Evolutionary conservation across 768 basidiomycete genomes (phyloP), one percentile per base, ranked within the genome.

Genomic region (Neoboletus magnificus): DNA sequence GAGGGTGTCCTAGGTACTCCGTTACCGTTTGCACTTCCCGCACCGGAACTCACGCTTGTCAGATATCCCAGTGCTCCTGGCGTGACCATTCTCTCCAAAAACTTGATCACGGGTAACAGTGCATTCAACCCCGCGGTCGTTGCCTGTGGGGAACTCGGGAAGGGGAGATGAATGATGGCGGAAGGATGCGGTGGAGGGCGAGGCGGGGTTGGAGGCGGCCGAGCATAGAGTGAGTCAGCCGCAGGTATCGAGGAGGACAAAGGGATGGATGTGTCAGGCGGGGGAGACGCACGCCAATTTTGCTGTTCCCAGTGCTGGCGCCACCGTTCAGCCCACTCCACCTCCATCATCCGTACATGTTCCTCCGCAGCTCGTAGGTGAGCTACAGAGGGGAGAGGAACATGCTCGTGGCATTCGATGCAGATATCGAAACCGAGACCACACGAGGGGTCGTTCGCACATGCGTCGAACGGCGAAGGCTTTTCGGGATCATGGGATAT

Each of bases 321-420:
- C 57, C 66, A 69, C 54, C 78, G 61, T 53, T 84, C 80, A 3
- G 69, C 73, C 89, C 91, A 93, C 68, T 81, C 74, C 48, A 73
- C 73, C 59, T 92, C 91, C 66, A 93, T 70, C 70, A 76, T 77
- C 30, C 70, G 71, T 11, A 93, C 65, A 62, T 91, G 88, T 56
- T 91, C 89, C 67, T 93, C 89, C 9, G 86, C 88, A 4, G 83
- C 84, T 48, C 83, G 78, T 36, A 92, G 70, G 63, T 89, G 86
- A 35, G 81, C 76, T 0, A 77, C 54, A n/a, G 78, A 77, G 0
- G 92, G 89, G 69, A 89, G 87, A 15, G 85, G 84, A 2, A 90
- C 89, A 33, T 82, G 74, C 60, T 94, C 91, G 64, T 90, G 87
- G 66, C 90, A 91, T 72, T 96, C 92, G 57, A 96, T 82, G 68